Conservation (phyloP, 148 eudicot genomes). For the Rhododendron ovatum region DNA sequence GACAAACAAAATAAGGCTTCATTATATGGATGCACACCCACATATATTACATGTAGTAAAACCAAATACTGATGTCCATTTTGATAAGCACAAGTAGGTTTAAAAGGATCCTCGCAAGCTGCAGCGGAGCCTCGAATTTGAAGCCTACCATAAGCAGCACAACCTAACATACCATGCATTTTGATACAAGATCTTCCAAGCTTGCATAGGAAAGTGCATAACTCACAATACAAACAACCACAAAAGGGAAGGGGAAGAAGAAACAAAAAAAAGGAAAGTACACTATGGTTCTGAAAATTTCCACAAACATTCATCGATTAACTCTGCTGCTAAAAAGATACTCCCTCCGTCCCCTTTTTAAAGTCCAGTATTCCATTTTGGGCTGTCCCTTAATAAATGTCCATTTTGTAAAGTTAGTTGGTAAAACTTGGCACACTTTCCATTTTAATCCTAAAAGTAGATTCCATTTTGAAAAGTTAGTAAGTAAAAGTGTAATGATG, state of each 20-base stretch:
- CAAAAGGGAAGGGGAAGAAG: neutral
- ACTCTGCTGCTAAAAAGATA: neutral
- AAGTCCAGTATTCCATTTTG: too few species aligned
- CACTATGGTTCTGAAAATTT: neutral
- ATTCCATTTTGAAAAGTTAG: too few species aligned
- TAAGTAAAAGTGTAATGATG: too few species aligned
- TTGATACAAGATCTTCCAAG: neutral
- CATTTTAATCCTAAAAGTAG: too few species aligned
- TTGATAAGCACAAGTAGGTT: neutral
- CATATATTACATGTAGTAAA: neutral
- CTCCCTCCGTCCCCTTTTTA: too few species aligned
- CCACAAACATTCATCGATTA: neutral
- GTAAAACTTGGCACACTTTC: too few species aligned
- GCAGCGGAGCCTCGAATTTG: neutral
- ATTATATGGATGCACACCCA: neutral
- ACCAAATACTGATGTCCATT: neutral
- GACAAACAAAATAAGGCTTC: neutral
- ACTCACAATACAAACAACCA: neutral
- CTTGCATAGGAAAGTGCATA: neutral
- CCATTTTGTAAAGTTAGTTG: too few species aligned
- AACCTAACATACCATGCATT: neutral
- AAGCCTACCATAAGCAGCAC: neutral
- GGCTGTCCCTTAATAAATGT: too few species aligned
- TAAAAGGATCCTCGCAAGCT: neutral
- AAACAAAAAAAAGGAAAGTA: neutral